Conservation (phyloP, 495 filamentous ascomycete genomes). For the Ramalina intermedia region DNA sequence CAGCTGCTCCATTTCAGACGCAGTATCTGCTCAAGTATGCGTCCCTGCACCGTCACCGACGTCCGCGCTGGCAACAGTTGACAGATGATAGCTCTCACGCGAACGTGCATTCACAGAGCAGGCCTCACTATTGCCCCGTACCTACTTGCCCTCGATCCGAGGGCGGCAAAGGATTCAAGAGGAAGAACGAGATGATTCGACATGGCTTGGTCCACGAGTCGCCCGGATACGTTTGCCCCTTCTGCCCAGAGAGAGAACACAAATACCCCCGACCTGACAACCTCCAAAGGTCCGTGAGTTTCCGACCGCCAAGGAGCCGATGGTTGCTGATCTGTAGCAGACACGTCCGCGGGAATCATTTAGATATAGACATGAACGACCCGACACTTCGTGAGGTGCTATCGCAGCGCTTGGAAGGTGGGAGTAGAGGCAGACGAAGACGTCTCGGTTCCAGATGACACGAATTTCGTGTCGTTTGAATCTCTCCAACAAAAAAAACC, state of each 20-base stretch:
- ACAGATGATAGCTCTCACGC: conserved; percentile 57
- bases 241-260: conserved; percentile 90
- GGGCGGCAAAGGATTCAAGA: conserved; percentile 90
- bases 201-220: conserved; percentile 92
- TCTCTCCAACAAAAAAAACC: too few species aligned
- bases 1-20: conserved; percentile 77
- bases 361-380: conserved; percentile 78
- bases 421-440: conserved; percentile 66
- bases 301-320: too few species aligned
- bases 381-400: conserved; percentile 64
- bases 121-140: conserved; percentile 86
- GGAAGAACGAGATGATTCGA: conserved; percentile 98
- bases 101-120: conserved; percentile 83
- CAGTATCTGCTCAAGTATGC: conserved; percentile 69
- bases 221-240: conserved; percentile 93
- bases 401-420: conserved; percentile 70
- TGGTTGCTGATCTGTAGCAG: conserved; percentile 25
- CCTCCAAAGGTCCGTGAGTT: conserved; percentile 63
- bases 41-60: background rate
- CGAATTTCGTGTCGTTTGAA: too few species aligned
- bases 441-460: conserved; percentile 23
- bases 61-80: background rate
- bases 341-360: conserved; percentile 79
- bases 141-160: conserved; percentile 62
- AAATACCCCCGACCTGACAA: conserved; percentile 96